phyloP scores from a whole-genome alignment of 2,329 filamentous ascomycete genomes.

The Helotiales sp. region DNA sequence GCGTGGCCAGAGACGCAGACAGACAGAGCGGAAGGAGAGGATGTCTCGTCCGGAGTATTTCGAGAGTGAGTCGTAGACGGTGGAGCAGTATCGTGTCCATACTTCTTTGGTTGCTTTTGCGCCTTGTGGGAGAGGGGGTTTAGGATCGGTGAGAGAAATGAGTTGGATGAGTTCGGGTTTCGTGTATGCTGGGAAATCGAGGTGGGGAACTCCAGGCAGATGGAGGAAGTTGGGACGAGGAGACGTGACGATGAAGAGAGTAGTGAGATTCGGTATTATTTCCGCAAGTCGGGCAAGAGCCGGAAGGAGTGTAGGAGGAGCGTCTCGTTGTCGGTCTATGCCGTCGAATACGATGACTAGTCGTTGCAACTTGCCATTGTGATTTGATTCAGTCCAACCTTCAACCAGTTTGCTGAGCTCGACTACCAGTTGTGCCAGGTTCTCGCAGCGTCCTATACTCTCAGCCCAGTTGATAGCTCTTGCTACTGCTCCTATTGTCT shows the following conservation, averaged over 20 bases:
- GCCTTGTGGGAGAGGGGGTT: constrained; percentile 44
- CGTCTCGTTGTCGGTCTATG: constrained; percentile 81
- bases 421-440: constrained; percentile 72
- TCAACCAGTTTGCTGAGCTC: constrained; percentile 66
- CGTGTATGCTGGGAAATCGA: constrained; percentile 83
- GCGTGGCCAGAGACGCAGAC: constrained; percentile 76
- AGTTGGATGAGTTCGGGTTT: constrained; percentile 80
- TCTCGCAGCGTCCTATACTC: constrained; percentile 70
- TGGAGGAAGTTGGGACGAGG: constrained; percentile 71
- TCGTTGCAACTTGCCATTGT: constrained; percentile 41
- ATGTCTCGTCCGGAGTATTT: constrained; percentile 81
- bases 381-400: constrained; percentile 19
- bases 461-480: constrained; percentile 50
- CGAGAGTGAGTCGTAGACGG: constrained; percentile 83
- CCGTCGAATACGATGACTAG: constrained; percentile 87
- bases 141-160: constrained; percentile 55
- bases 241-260: constrained; percentile 74
- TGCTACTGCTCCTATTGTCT: constrained; percentile 60
- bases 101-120: constrained; percentile 62
- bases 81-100: constrained; percentile 78
- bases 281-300: constrained; percentile 82
- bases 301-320: constrained; percentile 74
- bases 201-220: constrained; percentile 67
- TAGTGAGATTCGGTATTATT: constrained; percentile 73
- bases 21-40: constrained; percentile 68